Base-by-base conservation (phyloP, 2,329 filamentous ascomycete genomes). In the Botrytis byssoidea region DNA sequence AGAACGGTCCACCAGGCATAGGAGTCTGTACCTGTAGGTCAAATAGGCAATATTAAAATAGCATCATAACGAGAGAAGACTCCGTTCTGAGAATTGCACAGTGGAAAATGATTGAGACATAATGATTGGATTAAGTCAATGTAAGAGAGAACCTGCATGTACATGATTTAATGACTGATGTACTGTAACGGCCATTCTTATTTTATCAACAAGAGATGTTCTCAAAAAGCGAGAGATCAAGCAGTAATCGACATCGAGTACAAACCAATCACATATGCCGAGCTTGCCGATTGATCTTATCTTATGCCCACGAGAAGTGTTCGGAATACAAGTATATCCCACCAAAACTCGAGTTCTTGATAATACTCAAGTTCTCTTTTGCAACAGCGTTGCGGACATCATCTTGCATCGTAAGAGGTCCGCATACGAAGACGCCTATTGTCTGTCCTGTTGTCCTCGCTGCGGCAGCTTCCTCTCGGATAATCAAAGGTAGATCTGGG, bases 1-100 rank as follows among this genome's bases (percentile, higher is more conserved):
- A 22, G 0, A 46, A 46, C 20, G 1, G 10, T 4, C 4, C 25
- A n/a, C n/a, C 1, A 10, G 4, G 2, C 1, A 51, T 14, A 0
- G 10, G 4, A 14, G 1, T 12, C 12, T 14, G 22, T 51, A n/a
- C 8, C 48, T n/a, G 22, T 5, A 51, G 10, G 48, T 51, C 22
- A 51, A n/a, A n/a, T n/a, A 14, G 25, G 22, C 1, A 25, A 25
- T 14, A 8, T n/a, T 25, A 14, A 51, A 1, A 51, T 3, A n/a
- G 10, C 6, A 51, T 12, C 25, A n/a, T 14, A n/a, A n/a, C 48
- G 25, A 51, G 22, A 48, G 48, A 1, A 25, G 22, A 51, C 22
- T 25, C 14, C 10, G 22, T n/a, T 5, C 4, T n/a, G 22, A n/a
- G 25, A 25, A n/a, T n/a, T 14, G 3, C 46, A 51, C 10, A 51